Evolutionary conservation across 1,284 basidiomycete species (phyloP), one percentile per base, ranked within the genome.

Genomic region (Rhodotorula sp.): DNA sequence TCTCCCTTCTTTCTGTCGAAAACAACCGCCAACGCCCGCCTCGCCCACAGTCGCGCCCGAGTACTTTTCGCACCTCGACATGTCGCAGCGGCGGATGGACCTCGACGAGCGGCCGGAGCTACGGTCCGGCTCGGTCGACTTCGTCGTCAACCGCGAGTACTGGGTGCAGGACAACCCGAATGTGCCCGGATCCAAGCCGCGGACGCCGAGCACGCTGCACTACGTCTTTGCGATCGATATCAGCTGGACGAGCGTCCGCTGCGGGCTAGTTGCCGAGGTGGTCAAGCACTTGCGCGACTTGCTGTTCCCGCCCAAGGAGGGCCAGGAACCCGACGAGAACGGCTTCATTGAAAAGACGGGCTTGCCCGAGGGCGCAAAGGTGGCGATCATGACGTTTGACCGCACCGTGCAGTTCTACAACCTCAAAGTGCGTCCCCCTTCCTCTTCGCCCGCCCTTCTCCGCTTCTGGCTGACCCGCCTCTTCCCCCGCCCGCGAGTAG

Each of bases 191-290:
- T 66, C 67, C 12, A 25, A 61, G 62, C 78, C 82, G 51, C 85
- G 91, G 69, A 79, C 82, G 66, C 94, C 94, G 0, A 80, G 82
- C 55, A 87, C 91, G 0, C 84, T 97, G 79, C 87, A 89, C 61
- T 90, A 89, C 78, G 83, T 99, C n/a, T 97, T 99, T 78, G 89
- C 88, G 0, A 86, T 99, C 69, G 97, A 99, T 78, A 89, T 97
- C 54, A 91, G 91, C 36, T 83, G 84, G 72, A 88, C 89, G 46
- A 87, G 92, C 17, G 85, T 90, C 0, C 84, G 86, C 55, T 88
- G 88, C 6, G 94, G 93, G 0, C 88, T 95, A 69, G 83, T 97
- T n/a, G 82, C 84, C 56, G 85, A 88, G 29, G 87, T 89, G 3
- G 92, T 92, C 79, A 83, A 85, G 57, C 84, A 86, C 4, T 85